Evolutionary conservation across 176 grass and related monocot species (phyloP), one percentile per base, ranked within the genome.

Genomic region (Musa troglodytarum): DNA sequence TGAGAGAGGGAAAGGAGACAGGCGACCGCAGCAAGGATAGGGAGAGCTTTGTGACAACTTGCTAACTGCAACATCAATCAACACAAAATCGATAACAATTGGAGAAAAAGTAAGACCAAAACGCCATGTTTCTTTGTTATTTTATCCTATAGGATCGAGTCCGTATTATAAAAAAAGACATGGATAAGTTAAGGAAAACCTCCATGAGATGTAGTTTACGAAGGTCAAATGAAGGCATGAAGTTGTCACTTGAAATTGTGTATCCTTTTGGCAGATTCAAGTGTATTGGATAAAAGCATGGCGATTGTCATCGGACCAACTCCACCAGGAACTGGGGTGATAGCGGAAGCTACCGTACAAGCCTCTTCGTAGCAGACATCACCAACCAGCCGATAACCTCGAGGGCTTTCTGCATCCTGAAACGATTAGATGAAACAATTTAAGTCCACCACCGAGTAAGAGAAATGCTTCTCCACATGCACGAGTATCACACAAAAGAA

Each of bases 231-330:
- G 29, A 34, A 0, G 34, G 34, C 34, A 6, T 78, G 63, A 54
- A 14, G 19, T 68, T 54, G 59, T 86, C 83, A 91, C 54, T 98
- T 86, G 73, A 99, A 92, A 49, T 89, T 83, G 79, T 89, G 88
- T 49, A 84, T 89, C 50, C 90, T 88, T 87, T 89, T 94, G 2
- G 90, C 86, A 11, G 95, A 94, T 61, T 89, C 76, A n/a, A 98
- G 82, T 54, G 95, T 98, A 78, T 91, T 98, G 1, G 90, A 89
- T 72, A 98, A 73, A 81, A 98, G 80, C 90, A 98, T 93, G 10
- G 95, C 95, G 73, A 93, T 98, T 3, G 88, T 91, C 95, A 98
- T 93, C 6, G 90, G 95, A 51, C 88, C 90, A 56, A 98, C 94
- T n/a, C 90, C 90, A 8, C 94, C 86, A 0, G 90, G 90, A 54